Base-by-base conservation (phyloP, 192 early-diverging fungal species). In the Mortierella hygrophila region DNA sequence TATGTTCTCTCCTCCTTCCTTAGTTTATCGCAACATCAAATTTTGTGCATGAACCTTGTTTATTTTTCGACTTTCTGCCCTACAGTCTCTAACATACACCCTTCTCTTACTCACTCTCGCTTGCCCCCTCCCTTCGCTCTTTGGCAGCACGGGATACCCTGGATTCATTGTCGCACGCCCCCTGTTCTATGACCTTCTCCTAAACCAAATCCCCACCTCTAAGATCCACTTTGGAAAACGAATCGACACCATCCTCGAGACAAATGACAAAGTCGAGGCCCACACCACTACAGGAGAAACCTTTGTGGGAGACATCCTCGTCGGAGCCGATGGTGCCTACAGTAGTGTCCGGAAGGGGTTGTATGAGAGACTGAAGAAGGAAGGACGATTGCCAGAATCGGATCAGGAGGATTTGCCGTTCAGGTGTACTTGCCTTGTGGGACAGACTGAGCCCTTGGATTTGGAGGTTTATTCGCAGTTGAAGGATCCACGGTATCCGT, bases 301-400 rank as follows among this genome's bases (percentile, higher is more conserved):
- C 10, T 16, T 40, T 13, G 44, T 52, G 42, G 88, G 88, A 7
- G 75, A 74, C 38, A 46, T 87, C 18, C 54, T 89, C 16, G 83
- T 89, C 0, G 88, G 83, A 37, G 78, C 79, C 0, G 88, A 89
- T 72, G 84, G 85, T 54, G 76, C 77, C 0, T 76, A 78, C 26
- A 81, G 79, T 29, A 55, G 26, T 10, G 71, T 87, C 2, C 77
- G 85, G 41, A 57, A 81, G 49, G 18, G 63, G 0, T 21, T 81
- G 9, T 81, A 70, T 20, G 23, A 70, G n/a, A 16, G 55, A 23
- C n/a, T 81, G 38, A 26, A 70, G 5, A 37, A 75, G 0, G 41
- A 52, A 11, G 49, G 32, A 6, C 13, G 13, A 2, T 26, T 81
- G 32, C 79, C 79, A 2, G 1, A 10, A 0, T 26, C 65, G 18